Evolutionary conservation across 2,329 filamentous ascomycete genomes (phyloP), one percentile per base, ranked within the genome.

Genomic region (Apiospora saccharicola): DNA sequence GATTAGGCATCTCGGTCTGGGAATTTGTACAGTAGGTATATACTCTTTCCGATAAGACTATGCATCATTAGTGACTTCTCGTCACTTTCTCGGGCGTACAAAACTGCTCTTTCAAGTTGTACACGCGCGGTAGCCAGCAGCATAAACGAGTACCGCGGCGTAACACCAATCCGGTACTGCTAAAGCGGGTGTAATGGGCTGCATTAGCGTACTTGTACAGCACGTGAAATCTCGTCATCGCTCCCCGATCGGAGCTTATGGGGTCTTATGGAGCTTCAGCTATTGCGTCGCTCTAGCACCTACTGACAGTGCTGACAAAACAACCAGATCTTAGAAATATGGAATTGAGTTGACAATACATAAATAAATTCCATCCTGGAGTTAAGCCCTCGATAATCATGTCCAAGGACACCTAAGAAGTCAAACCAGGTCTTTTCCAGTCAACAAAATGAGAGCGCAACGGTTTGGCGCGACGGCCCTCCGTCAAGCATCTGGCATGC

Each of bases 391-490:
- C 57, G 19, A 13, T 10, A 41, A 64, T 19, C n/a, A 64, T 41
- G 57, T 41, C 13, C 57, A 64, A 41, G 19, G 19, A 64, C n/a
- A 10, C 57, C 5, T 22, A 34, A 41, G 34, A 12, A 30, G 57
- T 68, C 57, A n/a, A 22, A 64, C 6, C 57, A 64, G 57, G 19
- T 24, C 30, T 10, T n/a, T n/a, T 41, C 34, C 57, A 64, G 57
- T 64, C 57, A 34, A 64, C 71, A 73, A n/a, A 67, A 80, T 81
- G 78, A 77, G 70, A 68, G 72, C 75, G 46, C 77, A 75, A 61
- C 71, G 67, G 61, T 74, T 74, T 72, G 75, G 74, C 51, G 69
- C 74, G 7, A 70, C 67, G 30, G 76, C 75, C 26, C 73, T 81
- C 71, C 79, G 78, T 70, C 77, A 77, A 64, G 68, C 75, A 68